A percentile compares a stretch with the other conserved stretches of the same genome.
Conservation (phyloP, 768 basidiomycete species). For the Pulveroboletus frians region DNA sequence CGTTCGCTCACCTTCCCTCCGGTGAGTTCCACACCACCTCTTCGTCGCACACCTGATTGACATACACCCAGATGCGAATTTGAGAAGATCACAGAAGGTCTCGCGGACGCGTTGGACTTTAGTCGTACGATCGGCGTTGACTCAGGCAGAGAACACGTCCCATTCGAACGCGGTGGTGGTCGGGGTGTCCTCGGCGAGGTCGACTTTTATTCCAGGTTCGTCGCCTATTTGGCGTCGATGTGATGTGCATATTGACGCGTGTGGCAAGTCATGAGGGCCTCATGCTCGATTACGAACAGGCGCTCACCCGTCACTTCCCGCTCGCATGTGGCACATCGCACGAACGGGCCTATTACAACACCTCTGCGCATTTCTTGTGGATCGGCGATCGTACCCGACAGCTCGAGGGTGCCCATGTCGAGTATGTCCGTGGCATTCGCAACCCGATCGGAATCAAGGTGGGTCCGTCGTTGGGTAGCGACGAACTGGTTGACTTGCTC, state of each 20-base stretch:
- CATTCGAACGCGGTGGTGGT: constrained; percentile 70
- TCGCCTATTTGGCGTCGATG: background rate
- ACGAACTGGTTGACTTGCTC: constrained; percentile 72
- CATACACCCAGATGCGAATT: constrained; percentile 59
- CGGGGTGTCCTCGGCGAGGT: constrained; percentile 76
- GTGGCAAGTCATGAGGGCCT: constrained; percentile 79
- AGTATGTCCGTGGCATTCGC: constrained; percentile 87
- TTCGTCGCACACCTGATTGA: constrained; percentile 11
- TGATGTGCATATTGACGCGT: background rate
- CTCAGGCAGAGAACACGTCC: constrained; percentile 36
- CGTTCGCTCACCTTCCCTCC: constrained; percentile 77
- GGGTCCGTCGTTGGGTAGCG: constrained; percentile 77
- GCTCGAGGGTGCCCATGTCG: constrained; percentile 88
- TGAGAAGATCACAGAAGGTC: constrained; percentile 74
- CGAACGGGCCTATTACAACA: constrained; percentile 67
- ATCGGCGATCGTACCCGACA: constrained; percentile 95
- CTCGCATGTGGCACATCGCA: constrained; percentile 17
- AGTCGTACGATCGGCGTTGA: constrained; percentile 81
- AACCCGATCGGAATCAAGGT: constrained; percentile 97
- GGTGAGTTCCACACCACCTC: constrained; percentile 37
- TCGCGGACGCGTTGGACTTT: constrained; percentile 92
- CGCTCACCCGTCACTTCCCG: constrained; percentile 71
- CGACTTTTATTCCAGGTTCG: constrained; percentile 87
- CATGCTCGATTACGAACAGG: constrained; percentile 89
- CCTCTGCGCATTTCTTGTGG: constrained; percentile 94